These are phyloP conservation scores for Trametes meyenii DNA, from an alignment of 768 basidiomycete species.

Conservation along the genomic window DNA sequence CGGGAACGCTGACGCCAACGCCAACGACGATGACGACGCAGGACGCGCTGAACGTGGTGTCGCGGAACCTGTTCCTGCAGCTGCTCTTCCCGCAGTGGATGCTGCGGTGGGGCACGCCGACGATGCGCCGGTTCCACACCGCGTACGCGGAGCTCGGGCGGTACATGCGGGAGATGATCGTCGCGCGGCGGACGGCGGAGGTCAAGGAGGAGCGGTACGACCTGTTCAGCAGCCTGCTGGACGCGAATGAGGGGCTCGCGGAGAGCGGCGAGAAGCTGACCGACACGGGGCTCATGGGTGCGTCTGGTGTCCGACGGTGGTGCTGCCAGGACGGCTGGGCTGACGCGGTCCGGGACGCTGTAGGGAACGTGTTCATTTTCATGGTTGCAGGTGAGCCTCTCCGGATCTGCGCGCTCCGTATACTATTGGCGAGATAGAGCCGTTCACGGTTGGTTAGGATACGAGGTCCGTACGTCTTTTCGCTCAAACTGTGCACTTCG, in stretches of 20 bases:
- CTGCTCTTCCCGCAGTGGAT: constrained; percentile 33
- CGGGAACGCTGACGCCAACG: too few species aligned
- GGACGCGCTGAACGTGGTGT: constrained; percentile 35
- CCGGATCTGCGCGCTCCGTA: not conserved
- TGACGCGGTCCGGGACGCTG: not conserved
- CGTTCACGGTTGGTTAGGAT: constrained; percentile 32
- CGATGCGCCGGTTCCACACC: constrained; percentile 25
- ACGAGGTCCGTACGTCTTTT: constrained; percentile 44
- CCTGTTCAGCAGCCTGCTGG: constrained; percentile 54
- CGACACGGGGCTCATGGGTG: constrained; percentile 47
- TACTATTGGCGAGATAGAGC: not conserved
- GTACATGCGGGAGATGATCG: constrained; percentile 60
- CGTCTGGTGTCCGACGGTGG: not conserved
- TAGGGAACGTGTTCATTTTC: constrained; percentile 45
- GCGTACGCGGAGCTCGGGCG: constrained; percentile 33
- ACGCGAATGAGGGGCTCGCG: constrained; percentile 45
- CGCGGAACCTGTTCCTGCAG: constrained; percentile 30
- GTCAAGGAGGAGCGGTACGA: constrained; percentile 48
- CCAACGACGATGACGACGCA: too few species aligned
- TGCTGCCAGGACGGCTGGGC: not conserved
- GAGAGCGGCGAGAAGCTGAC: constrained; percentile 37
- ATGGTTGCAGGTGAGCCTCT: constrained; percentile 51
- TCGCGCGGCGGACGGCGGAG: constrained; percentile 40
- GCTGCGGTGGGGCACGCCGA: constrained; percentile 26
- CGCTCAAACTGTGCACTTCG: not conserved